These are phyloP conservation scores for Cercospora beticola DNA, from an alignment of 2,329 filamentous ascomycete genomes.

Conservation along the genomic window DNA sequence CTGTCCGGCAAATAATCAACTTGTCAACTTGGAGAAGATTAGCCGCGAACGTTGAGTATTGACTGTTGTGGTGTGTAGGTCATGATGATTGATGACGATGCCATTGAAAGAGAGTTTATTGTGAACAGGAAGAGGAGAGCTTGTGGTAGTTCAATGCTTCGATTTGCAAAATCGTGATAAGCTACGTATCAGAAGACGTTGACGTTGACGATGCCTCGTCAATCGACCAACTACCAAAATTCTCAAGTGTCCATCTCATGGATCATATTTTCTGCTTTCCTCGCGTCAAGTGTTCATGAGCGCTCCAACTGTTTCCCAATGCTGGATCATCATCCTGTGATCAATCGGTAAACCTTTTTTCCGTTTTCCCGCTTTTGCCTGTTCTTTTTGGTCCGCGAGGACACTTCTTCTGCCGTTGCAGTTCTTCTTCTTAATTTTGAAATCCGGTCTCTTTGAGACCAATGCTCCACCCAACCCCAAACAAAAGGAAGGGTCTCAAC, in stretches of 20 bases:
- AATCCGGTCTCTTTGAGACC: neutral
- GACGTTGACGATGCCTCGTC: neutral
- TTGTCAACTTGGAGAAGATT: neutral
- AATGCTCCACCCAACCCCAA: neutral
- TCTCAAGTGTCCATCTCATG: neutral
- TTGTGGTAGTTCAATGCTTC: neutral
- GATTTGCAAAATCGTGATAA: neutral
- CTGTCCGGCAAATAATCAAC: neutral
- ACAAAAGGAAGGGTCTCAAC: neutral
- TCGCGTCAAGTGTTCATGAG: neutral
- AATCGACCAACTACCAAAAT: neutral
- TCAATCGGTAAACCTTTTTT: neutral
- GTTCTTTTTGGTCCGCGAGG: constrained; percentile 16
- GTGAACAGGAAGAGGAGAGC: neutral
- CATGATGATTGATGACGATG: neutral
- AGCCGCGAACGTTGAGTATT: neutral
- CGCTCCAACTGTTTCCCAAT: neutral
- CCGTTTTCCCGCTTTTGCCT: neutral
- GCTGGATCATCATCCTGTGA: neutral
- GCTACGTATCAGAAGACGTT: neutral
- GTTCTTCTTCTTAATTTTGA: neutral
- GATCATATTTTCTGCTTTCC: neutral
- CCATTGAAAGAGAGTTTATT: neutral
- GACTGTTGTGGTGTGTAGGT: neutral
- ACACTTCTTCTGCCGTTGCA: constrained; percentile 2